These are phyloP conservation scores for Colletotrichum musicola DNA, from an alignment of 2,329 filamentous ascomycete species.

Conservation along the genomic window DNA sequence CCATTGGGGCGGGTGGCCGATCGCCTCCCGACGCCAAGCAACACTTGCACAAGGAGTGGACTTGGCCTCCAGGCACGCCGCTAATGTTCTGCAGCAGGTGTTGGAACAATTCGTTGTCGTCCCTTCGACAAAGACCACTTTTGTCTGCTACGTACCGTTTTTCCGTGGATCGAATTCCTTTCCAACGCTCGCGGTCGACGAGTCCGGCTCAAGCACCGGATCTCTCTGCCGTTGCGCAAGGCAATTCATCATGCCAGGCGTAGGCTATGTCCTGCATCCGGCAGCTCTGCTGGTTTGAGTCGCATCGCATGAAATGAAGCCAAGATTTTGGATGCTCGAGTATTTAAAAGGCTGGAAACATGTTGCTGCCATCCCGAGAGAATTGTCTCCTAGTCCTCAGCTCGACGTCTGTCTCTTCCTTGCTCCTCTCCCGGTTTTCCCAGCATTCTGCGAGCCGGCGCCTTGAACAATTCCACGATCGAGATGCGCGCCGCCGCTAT, in stretches of 20 bases:
- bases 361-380: slow-evolving; percentile 3
- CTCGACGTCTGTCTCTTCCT: neutral
- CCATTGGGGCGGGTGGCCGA: slow-evolving; percentile 30
- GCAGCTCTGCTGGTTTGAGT: neutral
- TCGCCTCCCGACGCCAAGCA: slow-evolving; percentile 16
- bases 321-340: neutral
- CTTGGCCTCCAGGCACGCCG: slow-evolving; percentile 36
- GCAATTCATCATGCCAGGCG: slow-evolving; percentile 21
- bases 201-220: neutral
- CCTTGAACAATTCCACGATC: slow-evolving; percentile 12
- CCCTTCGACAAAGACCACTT: neutral
- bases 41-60: slow-evolving; percentile 6
- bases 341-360: slow-evolving; percentile 7
- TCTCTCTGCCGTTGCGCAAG: slow-evolving; percentile 17
- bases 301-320: neutral
- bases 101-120: slow-evolving; percentile 19
- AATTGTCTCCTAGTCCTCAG: neutral
- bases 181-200: neutral
- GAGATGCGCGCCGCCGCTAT: slow-evolving; percentile 35
- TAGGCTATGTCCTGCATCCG: slow-evolving; percentile 1
- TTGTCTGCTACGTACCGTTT: neutral
- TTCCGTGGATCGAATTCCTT: neutral
- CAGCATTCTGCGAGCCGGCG: slow-evolving; percentile 1
- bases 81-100: slow-evolving; percentile 21
- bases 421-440: neutral